These are phyloP conservation scores for Ophiostoma montium DNA, from an alignment of 2,329 filamentous ascomycete species.

Conservation along the genomic window DNA sequence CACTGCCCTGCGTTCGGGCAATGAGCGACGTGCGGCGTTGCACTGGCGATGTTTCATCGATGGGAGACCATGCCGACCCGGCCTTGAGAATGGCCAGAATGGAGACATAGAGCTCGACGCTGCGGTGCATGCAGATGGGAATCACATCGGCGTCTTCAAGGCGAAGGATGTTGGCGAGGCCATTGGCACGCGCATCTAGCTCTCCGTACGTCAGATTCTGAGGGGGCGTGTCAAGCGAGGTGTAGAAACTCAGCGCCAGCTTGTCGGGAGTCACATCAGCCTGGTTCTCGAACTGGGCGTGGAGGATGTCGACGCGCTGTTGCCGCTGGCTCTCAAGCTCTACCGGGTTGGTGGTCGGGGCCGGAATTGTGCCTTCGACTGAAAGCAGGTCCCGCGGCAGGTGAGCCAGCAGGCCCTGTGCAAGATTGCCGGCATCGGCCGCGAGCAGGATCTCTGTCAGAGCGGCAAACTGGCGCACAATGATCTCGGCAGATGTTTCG, in stretches of 20 bases:
- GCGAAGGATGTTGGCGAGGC: slow-evolving; percentile 16
- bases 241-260: slow-evolving; percentile 11
- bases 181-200: slow-evolving; percentile 21
- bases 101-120: slow-evolving; percentile 29
- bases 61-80: slow-evolving; percentile 45
- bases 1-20: slow-evolving; percentile 19
- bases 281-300: slow-evolving; percentile 16
- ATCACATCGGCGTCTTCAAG: slow-evolving; percentile 18
- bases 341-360: neutral
- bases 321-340: slow-evolving; percentile 2
- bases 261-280: slow-evolving; percentile 12
- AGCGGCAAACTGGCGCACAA: slow-evolving; percentile 14
- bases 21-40: slow-evolving; percentile 25
- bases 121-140: slow-evolving; percentile 25
- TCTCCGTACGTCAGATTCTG: slow-evolving; percentile 21
- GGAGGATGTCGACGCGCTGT: slow-evolving; percentile 14
- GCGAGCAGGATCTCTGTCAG: slow-evolving; percentile 10
- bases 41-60: slow-evolving; percentile 29
- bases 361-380: neutral
- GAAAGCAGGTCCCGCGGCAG: slow-evolving; percentile 9
- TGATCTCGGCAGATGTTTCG: slow-evolving; percentile 8
- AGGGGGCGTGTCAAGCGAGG: slow-evolving; percentile 15
- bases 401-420: slow-evolving; percentile 8
- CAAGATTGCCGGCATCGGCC: slow-evolving; percentile 5
- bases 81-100: slow-evolving; percentile 42